A percentile compares a stretch with the other conserved stretches of the same genome.
Evolutionary conservation across 768 basidiomycete species (phyloP).

Genomic region (Clitopilus passeckerianus): DNA sequence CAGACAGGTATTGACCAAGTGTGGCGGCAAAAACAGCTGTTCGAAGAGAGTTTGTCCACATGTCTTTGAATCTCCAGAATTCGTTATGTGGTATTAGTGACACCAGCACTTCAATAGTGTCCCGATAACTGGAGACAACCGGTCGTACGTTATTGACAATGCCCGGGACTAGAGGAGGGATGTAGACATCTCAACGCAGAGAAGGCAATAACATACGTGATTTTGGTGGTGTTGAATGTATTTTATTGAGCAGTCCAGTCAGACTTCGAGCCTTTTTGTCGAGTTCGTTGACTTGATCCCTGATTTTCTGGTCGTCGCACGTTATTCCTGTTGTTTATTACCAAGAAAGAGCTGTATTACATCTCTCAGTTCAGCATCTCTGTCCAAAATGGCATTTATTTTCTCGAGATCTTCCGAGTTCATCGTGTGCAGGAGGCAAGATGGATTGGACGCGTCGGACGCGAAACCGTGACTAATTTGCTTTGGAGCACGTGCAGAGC

Average conservation of each 20-base stretch:
- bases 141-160: conserved; percentile 56
- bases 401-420: conserved; percentile 48
- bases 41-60: conserved; percentile 72
- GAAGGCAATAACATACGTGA: conserved; percentile 39
- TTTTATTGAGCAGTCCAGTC: conserved; percentile 71
- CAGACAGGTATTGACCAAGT: conserved; percentile 59
- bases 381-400: conserved; percentile 56
- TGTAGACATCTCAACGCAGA: conserved; percentile 5
- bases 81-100: conserved; percentile 62
- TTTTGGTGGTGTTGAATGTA: conserved; percentile 66
- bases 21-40: conserved; percentile 62
- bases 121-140: conserved; percentile 49
- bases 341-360: conserved; percentile 27
- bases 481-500: background rate
- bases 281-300: conserved; percentile 65
- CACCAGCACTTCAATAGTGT: conserved; percentile 46
- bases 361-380: conserved; percentile 62
- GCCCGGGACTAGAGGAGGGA: conserved; percentile 42
- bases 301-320: conserved; percentile 59
- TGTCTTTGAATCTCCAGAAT: conserved; percentile 82
- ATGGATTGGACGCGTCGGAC: background rate
- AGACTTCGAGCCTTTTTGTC: conserved; percentile 73
- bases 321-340: conserved; percentile 1
- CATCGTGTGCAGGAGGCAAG: conserved; percentile 31
- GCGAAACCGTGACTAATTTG: background rate